Evolutionary conservation across 2,329 filamentous ascomycete species (phyloP).

Genomic region (Fusarium phyllophilum): DNA sequence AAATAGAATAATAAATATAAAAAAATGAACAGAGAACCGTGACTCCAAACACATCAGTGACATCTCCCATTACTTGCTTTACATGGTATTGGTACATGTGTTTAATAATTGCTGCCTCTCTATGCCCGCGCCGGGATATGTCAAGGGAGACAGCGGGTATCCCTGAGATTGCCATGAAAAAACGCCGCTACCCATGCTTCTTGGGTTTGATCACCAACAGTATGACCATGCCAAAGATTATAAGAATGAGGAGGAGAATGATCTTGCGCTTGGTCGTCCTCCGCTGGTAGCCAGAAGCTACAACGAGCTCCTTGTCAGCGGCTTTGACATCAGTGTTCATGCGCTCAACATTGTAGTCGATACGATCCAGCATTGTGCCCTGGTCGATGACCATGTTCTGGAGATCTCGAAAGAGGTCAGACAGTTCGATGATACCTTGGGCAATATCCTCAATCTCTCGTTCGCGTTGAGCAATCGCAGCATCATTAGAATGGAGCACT

Average conservation of each 20-base stretch:
- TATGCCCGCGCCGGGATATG: background rate
- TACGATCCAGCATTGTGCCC: slow-evolving; percentile 90
- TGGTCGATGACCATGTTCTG: slow-evolving; percentile 96
- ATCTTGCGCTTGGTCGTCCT: slow-evolving; percentile 91
- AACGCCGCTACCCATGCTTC: slow-evolving; percentile 47
- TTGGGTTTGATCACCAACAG: slow-evolving; percentile 84
- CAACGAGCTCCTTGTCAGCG: slow-evolving; percentile 90
- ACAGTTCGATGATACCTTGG: slow-evolving; percentile 95
- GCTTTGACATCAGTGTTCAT: slow-evolving; percentile 95
- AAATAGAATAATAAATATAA: slow-evolving; percentile 33
- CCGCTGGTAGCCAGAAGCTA: slow-evolving; percentile 89
- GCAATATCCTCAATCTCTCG: slow-evolving; percentile 98
- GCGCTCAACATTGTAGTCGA: slow-evolving; percentile 97
- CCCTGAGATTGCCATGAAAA: slow-evolving; percentile 18
- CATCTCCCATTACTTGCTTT: slow-evolving; percentile 42
- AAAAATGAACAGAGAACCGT: slow-evolving; percentile 34
- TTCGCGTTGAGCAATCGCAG: slow-evolving; percentile 89
- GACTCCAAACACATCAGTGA: slow-evolving; percentile 43
- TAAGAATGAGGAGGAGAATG: slow-evolving; percentile 84
- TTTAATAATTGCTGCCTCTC: slow-evolving; percentile 25
- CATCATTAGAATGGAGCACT: slow-evolving; percentile 79
- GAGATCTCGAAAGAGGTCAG: slow-evolving; percentile 95
- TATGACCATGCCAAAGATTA: slow-evolving; percentile 89
- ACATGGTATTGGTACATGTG: slow-evolving; percentile 47
- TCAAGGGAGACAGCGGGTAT: slow-evolving; percentile 23